Conservation (phyloP, 805 yeast genomes). For the Wickerhamomyces xylosicus region DNA sequence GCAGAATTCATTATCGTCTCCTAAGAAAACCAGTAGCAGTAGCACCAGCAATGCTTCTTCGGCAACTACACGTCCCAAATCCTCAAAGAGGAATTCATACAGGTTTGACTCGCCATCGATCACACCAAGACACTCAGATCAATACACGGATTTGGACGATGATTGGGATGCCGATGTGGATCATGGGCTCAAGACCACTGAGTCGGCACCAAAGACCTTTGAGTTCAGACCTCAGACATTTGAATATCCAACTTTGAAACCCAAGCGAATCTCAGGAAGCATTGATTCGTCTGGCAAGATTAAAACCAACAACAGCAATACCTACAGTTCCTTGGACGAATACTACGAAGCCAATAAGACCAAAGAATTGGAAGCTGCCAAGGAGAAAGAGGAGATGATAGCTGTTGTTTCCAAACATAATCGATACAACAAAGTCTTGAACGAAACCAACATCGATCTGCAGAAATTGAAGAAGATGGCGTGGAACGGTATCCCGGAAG, state of each 20-base stretch:
- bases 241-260: conserved; percentile 18
- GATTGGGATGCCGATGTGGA: conserved; percentile 86
- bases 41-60: too few relatives aligned
- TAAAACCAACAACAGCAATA: conserved; percentile 10
- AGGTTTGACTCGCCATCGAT: conserved; percentile 8
- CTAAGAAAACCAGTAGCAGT: conserved; percentile 7
- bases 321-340: conserved; percentile 26
- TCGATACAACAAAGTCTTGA: conserved; percentile 56
- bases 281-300: conserved; percentile 10
- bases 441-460: conserved; percentile 44
- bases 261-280: not conserved
- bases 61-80: not conserved
- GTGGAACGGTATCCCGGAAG: conserved; percentile 91
- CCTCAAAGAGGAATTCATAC: conserved; percentile 6
- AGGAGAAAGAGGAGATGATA: conserved; percentile 45
- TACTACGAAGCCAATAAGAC: conserved; percentile 14
- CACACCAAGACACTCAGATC: conserved; percentile 21
- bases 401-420: conserved; percentile 51
- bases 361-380: conserved; percentile 25
- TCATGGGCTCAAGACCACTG: conserved; percentile 18
- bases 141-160: conserved; percentile 69
- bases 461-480: conserved; percentile 66
- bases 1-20: conserved; percentile 7
- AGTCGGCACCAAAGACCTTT: conserved; percentile 22
- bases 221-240: conserved; percentile 14